phyloP scores from a whole-genome alignment of 2,329 filamentous ascomycete genomes.

The Whalleya microplaca region DNA sequence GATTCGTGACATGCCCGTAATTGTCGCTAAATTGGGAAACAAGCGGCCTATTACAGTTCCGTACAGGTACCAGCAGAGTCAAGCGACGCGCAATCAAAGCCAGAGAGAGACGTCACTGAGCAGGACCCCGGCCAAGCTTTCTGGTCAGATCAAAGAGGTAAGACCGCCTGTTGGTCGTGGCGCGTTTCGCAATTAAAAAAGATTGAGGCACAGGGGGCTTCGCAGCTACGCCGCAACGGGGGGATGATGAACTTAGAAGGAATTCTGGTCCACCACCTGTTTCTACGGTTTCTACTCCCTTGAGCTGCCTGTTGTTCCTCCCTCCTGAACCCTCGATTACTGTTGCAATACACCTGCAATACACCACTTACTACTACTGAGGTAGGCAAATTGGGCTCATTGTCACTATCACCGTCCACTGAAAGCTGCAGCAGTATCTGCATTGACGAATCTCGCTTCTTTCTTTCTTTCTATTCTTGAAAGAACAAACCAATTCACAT shows the following conservation, averaged over 20 bases:
- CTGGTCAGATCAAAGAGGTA: background rate
- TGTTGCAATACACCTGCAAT: background rate
- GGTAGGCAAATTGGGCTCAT: no score
- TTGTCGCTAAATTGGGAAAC: background rate
- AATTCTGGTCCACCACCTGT: background rate
- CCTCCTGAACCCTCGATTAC: background rate
- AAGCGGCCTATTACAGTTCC: no score
- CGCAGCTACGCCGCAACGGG: background rate
- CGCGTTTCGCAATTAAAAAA: conserved; percentile 5
- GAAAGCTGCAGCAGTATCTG: no score
- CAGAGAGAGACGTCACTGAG: background rate
- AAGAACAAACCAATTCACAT: no score
- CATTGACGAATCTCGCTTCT: background rate
- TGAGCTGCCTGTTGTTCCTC: background rate
- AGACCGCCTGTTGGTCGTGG: background rate
- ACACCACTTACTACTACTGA: background rate
- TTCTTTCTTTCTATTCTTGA: background rate
- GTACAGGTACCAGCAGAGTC: no score
- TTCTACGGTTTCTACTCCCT: background rate
- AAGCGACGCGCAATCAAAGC: no score
- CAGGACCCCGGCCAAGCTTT: background rate
- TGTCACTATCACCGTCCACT: no score
- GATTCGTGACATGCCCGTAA: background rate
- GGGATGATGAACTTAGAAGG: background rate
- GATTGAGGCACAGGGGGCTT: background rate